A percentile compares a stretch with the other conserved stretches of the same genome.
Evolutionary conservation across 805 yeast genomes (phyloP).

Genomic region (Hanseniaspora singularis): DNA sequence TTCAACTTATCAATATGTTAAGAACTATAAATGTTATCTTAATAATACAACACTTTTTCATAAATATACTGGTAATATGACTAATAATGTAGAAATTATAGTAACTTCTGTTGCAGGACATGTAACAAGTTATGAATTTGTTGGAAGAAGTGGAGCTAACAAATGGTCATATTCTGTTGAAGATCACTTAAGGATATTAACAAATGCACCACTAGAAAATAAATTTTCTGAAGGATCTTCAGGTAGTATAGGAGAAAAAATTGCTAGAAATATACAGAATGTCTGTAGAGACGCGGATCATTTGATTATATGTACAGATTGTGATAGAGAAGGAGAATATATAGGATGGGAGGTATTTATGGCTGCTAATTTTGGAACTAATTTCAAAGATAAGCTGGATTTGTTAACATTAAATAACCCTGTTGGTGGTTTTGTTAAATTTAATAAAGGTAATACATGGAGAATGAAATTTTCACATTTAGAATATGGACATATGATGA

Average conservation of each 20-base stretch:
- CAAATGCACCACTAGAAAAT: conserved; percentile 36
- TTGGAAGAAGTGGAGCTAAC: conserved; percentile 24
- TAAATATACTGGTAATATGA: conserved; percentile 37
- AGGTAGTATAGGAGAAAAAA: conserved; percentile 34
- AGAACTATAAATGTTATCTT: conserved; percentile 67
- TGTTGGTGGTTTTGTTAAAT: conserved; percentile 24
- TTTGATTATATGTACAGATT: conserved; percentile 95
- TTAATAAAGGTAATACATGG: conserved; percentile 41
- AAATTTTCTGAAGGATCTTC: conserved; percentile 61
- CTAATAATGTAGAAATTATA: conserved; percentile 50
- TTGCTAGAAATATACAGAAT: conserved; percentile 53
- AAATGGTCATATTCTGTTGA: conserved; percentile 28
- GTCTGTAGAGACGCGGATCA: conserved; percentile 51
- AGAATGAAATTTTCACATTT: conserved; percentile 82
- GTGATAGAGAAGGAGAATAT: conserved; percentile 92
- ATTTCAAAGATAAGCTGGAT: conserved; percentile 21
- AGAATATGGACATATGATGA: conserved; percentile 57
- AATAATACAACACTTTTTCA: conserved; percentile 23
- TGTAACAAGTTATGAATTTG: conserved; percentile 42
- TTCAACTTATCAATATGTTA: conserved; percentile 49
- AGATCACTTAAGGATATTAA: background rate
- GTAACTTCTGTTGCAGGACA: conserved; percentile 95
- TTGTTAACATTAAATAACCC: conserved; percentile 3
- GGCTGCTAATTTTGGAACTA: conserved; percentile 44
- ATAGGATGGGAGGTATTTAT: conserved; percentile 74